Conservation (phyloP, 2,329 filamentous ascomycete genomes). For the Colletotrichum euphorbiae region DNA sequence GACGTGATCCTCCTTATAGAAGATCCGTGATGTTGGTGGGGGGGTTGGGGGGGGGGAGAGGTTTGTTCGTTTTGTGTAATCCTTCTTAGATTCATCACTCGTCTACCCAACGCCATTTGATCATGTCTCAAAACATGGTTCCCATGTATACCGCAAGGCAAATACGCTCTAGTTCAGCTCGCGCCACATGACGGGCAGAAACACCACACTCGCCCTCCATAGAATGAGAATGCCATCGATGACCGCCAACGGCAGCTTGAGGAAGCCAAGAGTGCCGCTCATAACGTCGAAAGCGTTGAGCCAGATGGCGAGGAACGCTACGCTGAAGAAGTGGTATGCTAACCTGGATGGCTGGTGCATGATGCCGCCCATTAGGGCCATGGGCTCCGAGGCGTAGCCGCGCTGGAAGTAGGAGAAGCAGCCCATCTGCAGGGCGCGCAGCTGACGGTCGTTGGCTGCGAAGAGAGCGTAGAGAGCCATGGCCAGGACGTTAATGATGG, state of each 20-base stretch:
- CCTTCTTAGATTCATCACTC: slow-evolving; percentile 28
- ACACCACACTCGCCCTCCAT: slow-evolving; percentile 83
- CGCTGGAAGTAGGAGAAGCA: slow-evolving; percentile 94
- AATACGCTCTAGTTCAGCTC: slow-evolving; percentile 60
- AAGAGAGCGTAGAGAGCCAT: slow-evolving; percentile 94
- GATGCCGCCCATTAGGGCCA: slow-evolving; percentile 84
- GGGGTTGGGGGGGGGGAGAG: too few relatives aligned
- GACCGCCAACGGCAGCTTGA: slow-evolving; percentile 73
- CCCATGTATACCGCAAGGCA: background rate
- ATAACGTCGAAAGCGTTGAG: slow-evolving; percentile 57
- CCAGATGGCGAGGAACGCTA: slow-evolving; percentile 91
- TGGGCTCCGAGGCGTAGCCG: slow-evolving; percentile 80
- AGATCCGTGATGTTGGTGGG: background rate
- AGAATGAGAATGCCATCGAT: slow-evolving; percentile 77
- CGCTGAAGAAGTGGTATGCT: slow-evolving; percentile 93
- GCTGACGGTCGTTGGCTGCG: slow-evolving; percentile 81
- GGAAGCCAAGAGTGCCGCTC: slow-evolving; percentile 60
- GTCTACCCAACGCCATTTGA: slow-evolving; percentile 20
- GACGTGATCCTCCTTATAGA: slow-evolving; percentile 17
- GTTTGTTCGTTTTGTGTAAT: background rate
- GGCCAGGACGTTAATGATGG: slow-evolving; percentile 97
- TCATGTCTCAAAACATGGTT: slow-evolving; percentile 27
- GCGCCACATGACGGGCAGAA: slow-evolving; percentile 82
- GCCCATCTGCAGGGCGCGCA: slow-evolving; percentile 84
- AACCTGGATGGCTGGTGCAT: slow-evolving; percentile 82